A percentile compares a stretch with the other conserved stretches of the same genome.
Evolutionary conservation across 352 stramenopile species (phyloP).

Genomic region (Globisporangium sylvaticum): DNA sequence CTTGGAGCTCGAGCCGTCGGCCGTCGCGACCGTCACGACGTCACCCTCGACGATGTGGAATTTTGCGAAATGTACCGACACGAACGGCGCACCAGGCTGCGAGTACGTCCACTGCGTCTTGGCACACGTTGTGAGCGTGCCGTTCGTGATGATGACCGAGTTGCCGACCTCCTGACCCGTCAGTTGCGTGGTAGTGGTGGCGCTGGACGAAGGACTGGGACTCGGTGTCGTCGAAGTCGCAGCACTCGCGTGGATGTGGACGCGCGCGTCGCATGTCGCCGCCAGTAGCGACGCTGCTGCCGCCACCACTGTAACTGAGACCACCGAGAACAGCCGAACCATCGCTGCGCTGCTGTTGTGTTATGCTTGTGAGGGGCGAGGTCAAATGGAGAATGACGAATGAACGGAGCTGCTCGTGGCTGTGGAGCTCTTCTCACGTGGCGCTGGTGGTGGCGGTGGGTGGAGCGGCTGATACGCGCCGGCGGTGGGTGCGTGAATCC

Average conservation of each 20-base stretch:
- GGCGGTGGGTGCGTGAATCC: not conserved
- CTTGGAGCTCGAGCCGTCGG: conserved; percentile 17
- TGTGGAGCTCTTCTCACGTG: not conserved
- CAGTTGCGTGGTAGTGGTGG: not conserved
- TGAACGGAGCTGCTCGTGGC: not conserved
- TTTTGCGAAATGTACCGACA: conserved; percentile 37
- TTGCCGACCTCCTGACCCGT: conserved; percentile 29
- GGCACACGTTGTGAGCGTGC: conserved; percentile 25
- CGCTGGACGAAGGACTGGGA: not conserved
- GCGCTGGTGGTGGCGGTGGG: not conserved
- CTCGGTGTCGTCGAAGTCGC: not conserved
- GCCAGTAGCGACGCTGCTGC: not conserved
- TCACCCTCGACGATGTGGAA: conserved; percentile 34
- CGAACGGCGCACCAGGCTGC: conserved; percentile 28
- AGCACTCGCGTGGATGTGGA: conserved; percentile 2
- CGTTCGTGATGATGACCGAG: conserved; percentile 29
- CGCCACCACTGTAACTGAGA: not conserved
- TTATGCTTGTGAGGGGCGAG: not conserved
- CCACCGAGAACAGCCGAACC: not conserved
- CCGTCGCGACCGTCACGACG: conserved; percentile 22
- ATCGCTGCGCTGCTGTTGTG: not conserved
- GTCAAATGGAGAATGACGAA: not conserved
- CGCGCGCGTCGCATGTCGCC: not conserved
- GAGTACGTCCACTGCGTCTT: conserved; percentile 19
- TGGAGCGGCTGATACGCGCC: not conserved